phyloP scores from a whole-genome alignment of 192 early-diverging fungal genomes.

The Nowakowskiella sp. region DNA sequence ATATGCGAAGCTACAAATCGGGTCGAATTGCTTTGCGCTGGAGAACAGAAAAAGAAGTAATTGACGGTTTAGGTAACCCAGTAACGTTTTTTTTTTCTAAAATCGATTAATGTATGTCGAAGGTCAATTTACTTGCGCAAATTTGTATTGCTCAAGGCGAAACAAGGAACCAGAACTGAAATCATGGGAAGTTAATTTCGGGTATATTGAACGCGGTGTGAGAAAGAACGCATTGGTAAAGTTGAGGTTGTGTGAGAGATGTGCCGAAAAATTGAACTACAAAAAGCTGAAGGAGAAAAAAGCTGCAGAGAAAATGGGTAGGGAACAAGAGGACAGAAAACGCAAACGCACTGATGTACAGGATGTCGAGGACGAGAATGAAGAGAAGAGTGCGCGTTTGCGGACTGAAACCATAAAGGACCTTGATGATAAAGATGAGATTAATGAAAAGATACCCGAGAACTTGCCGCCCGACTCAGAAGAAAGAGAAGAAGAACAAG shows the following conservation, averaged over 20 bases:
- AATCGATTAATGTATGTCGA: background rate
- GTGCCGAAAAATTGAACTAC: constrained; percentile 68
- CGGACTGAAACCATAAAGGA: constrained; percentile 6
- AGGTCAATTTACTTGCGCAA: constrained; percentile 70
- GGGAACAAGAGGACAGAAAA: constrained; percentile 7
- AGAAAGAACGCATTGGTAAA: constrained; percentile 79
- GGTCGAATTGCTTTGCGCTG: constrained; percentile 64
- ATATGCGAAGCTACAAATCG: constrained; percentile 64
- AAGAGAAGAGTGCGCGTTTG: too few relatives aligned
- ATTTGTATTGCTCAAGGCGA: constrained; percentile 37
- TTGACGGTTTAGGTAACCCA: constrained; percentile 52
- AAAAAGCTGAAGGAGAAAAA: constrained; percentile 44
- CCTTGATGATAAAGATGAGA: constrained; percentile 14
- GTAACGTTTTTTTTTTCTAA: background rate
- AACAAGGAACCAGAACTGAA: constrained; percentile 33
- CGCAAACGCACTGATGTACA: background rate
- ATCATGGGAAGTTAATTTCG: constrained; percentile 85
- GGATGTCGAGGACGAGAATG: constrained; percentile 13
- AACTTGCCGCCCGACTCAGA: constrained; percentile 6
- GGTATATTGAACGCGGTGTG: constrained; percentile 61
- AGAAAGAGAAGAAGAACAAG: constrained; percentile 5
- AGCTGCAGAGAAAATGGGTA: constrained; percentile 12
- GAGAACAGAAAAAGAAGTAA: constrained; percentile 60
- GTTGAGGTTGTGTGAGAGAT: constrained; percentile 60
- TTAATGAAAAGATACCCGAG: constrained; percentile 12